Evolutionary conservation across 2,329 filamentous ascomycete genomes (phyloP).

Genomic region (Colletotrichum falcatum): DNA sequence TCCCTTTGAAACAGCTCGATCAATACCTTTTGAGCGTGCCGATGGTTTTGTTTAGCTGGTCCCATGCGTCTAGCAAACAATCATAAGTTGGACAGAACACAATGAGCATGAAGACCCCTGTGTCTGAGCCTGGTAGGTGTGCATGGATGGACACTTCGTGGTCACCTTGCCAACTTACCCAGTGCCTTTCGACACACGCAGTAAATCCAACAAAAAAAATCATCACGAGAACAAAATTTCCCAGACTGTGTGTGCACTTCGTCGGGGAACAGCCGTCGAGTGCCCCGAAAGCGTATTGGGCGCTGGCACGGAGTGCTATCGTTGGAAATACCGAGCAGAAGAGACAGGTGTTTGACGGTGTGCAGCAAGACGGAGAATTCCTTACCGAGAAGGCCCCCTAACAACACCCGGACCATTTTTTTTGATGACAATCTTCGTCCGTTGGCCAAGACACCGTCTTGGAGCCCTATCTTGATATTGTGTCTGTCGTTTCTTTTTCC

Average conservation of each 20-base stretch:
- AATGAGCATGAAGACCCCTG: background rate
- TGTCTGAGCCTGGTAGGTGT: background rate
- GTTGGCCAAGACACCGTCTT: background rate
- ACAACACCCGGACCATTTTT: background rate
- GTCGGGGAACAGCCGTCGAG: constrained; percentile 13
- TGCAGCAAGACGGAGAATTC: background rate
- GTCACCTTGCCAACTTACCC: background rate
- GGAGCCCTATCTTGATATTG: background rate
- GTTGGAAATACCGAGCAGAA: constrained; percentile 18
- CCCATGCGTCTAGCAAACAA: too few relatives aligned
- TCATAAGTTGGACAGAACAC: background rate
- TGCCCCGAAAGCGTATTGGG: constrained; percentile 28
- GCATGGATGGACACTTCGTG: background rate
- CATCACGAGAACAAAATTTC: background rate
- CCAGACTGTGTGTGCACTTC: constrained; percentile 4
- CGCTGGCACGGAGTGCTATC: constrained; percentile 4
- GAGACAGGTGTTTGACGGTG: background rate
- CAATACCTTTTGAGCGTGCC: too few relatives aligned
- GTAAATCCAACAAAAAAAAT: background rate
- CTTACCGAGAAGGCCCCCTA: background rate
- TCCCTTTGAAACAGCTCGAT: background rate
- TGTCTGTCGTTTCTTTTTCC: constrained; percentile 21
- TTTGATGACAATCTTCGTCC: background rate
- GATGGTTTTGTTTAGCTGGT: too few relatives aligned
- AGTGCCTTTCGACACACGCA: background rate